These are phyloP conservation scores for Dillenia turbinata DNA, from an alignment of 164 flowering plant species.

Conservation along the genomic window DNA sequence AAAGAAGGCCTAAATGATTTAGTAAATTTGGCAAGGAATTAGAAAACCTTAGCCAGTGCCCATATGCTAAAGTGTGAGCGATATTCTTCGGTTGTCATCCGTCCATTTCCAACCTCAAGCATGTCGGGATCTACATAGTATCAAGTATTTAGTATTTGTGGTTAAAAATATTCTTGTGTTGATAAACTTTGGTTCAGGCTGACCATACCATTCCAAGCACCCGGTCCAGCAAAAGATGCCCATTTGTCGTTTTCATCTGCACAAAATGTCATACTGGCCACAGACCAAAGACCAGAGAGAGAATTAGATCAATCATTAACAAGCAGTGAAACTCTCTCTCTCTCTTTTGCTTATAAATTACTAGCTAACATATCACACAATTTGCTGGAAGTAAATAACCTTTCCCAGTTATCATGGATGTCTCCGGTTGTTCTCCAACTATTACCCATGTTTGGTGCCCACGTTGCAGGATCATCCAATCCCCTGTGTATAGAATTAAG, in stretches of 20 bases:
- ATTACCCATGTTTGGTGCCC: constrained; percentile 61
- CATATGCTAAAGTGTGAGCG: constrained; percentile 89
- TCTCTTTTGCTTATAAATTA: no score
- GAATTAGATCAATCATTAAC: background rate
- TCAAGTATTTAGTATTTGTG: no score
- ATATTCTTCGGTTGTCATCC: constrained; percentile 72
- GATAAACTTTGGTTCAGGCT: no score
- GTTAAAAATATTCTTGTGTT: no score
- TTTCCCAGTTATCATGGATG: constrained; percentile 55
- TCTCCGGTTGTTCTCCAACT: constrained; percentile 89
- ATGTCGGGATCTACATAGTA: constrained; percentile 70
- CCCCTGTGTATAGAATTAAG: constrained; percentile 40
- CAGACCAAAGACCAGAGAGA: no score
- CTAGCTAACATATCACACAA: no score
- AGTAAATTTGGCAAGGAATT: background rate
- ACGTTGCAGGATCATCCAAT: constrained; percentile 65
- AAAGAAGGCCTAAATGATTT: background rate
- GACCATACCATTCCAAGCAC: constrained; percentile 74
- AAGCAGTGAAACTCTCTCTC: background rate
- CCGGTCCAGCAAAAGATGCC: constrained; percentile 78
- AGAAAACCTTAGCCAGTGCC: constrained; percentile 66
- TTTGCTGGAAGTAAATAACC: constrained; percentile 23
- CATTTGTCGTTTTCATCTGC: constrained; percentile 67
- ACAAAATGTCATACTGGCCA: constrained; percentile 43
- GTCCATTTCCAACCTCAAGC: constrained; percentile 93